A percentile compares a stretch with the other conserved stretches of the same genome.
Evolutionary conservation across 1,284 basidiomycete species (phyloP).

Genomic region (Melampsora americana): DNA sequence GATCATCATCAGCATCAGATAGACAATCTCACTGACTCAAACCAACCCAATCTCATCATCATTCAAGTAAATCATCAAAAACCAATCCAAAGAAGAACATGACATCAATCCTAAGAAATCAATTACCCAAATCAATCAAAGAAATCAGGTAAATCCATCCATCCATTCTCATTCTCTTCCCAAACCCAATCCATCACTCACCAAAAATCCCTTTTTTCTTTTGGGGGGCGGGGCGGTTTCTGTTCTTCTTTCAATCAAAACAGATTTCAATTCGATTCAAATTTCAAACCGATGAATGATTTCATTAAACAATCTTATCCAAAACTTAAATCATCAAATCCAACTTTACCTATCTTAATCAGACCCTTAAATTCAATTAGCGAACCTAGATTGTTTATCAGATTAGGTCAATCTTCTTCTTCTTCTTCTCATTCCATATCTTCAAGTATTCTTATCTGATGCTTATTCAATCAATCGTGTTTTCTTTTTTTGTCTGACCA

Average conservation of each 20-base stretch:
- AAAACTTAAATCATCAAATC: not conserved
- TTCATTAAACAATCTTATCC: not conserved
- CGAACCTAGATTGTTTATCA: not conserved
- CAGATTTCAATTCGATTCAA: not conserved
- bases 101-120: not conserved
- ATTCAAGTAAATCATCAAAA: too few relatives aligned
- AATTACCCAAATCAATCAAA: not conserved
- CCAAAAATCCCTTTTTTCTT: too few relatives aligned
- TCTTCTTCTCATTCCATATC: not conserved
- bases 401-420: not conserved
- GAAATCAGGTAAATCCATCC: not conserved
- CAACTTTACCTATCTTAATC: not conserved
- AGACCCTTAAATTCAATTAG: not conserved
- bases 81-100: not conserved
- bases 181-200: not conserved
- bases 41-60: too few relatives aligned
- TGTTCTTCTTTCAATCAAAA: too few relatives aligned
- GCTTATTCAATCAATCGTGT: too few relatives aligned
- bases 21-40: too few relatives aligned
- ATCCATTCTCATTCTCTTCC: not conserved
- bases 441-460: not conserved
- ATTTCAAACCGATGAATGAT: not conserved
- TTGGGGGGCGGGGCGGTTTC: too few relatives aligned
- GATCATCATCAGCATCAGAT: too few relatives aligned
- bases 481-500: too few relatives aligned